Percentiles rank a stretch among this genome's conserved stretches.
Evolutionary conservation across 805 yeast genomes (phyloP).

Genomic region (Zygosaccharomyces kombuchaensis): DNA sequence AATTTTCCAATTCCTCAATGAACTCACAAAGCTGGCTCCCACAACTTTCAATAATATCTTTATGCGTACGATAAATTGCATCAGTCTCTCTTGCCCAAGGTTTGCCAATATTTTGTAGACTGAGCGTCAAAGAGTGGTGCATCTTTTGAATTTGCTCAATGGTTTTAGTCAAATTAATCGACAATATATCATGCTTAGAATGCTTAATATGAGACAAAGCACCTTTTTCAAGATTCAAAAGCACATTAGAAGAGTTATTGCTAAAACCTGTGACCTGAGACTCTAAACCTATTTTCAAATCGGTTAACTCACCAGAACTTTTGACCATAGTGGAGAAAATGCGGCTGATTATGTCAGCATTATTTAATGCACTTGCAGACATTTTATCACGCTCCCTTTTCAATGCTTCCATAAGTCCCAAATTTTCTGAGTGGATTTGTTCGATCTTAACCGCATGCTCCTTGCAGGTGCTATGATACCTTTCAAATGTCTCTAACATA

Average conservation of each 20-base stretch:
- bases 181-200: constrained; percentile 1
- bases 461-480: constrained; percentile 17
- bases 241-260: constrained; percentile 3
- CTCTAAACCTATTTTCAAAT: constrained; percentile 8
- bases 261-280: constrained; percentile 8
- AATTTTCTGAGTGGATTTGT: constrained; percentile 16
- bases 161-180: constrained; percentile 1
- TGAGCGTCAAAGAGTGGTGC: constrained; percentile 4
- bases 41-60: constrained; percentile 1
- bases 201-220: constrained; percentile 1
- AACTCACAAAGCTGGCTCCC: constrained; percentile 1
- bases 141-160: constrained; percentile 7
- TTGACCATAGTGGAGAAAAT: constrained; percentile 16
- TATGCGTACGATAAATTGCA: constrained; percentile 6
- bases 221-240: constrained; percentile 9
- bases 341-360: constrained; percentile 14
- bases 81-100: constrained; percentile 9
- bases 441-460: constrained; percentile 16
- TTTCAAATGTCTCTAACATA: constrained; percentile 15
- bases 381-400: constrained; percentile 15
- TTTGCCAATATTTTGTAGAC: not conserved
- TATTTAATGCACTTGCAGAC: constrained; percentile 15
- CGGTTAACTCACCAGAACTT: constrained; percentile 13
- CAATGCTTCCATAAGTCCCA: constrained; percentile 13
- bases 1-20: constrained; percentile 5